A percentile compares a stretch with the other conserved stretches of the same genome.
Evolutionary conservation across 2,329 filamentous ascomycete species (phyloP).

Genomic region (Trichoderma koningiopsis): DNA sequence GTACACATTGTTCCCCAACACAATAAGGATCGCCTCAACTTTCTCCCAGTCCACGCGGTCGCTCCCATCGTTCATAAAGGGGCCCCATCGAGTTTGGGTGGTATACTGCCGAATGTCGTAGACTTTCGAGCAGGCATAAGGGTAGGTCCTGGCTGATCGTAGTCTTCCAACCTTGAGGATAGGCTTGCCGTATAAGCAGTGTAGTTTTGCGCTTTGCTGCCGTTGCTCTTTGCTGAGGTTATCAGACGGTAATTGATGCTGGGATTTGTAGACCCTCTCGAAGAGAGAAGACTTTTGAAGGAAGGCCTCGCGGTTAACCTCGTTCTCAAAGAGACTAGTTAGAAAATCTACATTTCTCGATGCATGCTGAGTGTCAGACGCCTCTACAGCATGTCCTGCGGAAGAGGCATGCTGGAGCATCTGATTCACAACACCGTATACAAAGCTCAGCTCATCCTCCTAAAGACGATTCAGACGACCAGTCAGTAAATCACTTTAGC

Average conservation of each 20-base stretch:
- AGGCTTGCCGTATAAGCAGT: conserved; percentile 68
- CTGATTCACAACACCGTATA: conserved; percentile 48
- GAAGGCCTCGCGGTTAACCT: conserved; percentile 59
- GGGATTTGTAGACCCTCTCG: conserved; percentile 45
- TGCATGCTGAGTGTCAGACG: conserved; percentile 41
- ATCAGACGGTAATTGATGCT: background rate
- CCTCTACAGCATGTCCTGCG: conserved; percentile 36
- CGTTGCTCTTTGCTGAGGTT: conserved; percentile 39
- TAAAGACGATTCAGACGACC: conserved; percentile 28
- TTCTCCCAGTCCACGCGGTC: conserved; percentile 76
- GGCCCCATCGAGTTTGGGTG: conserved; percentile 65
- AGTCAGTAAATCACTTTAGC: background rate
- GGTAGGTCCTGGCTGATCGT: conserved; percentile 48
- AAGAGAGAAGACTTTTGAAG: conserved; percentile 67
- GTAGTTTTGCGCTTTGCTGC: conserved; percentile 70
- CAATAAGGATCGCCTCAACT: conserved; percentile 72
- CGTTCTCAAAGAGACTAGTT: conserved; percentile 46
- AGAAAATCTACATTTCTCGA: conserved; percentile 55
- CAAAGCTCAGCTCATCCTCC: conserved; percentile 51
- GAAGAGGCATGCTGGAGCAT: conserved; percentile 50
- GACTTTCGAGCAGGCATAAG: conserved; percentile 67
- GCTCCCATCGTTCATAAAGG: conserved; percentile 66
- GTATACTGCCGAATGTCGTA: conserved; percentile 75
- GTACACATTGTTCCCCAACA: conserved; percentile 64
- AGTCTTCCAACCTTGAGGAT: conserved; percentile 46